These are phyloP conservation scores for Monascus purpureus DNA, from an alignment of 495 filamentous ascomycete species.

Conservation along the genomic window DNA sequence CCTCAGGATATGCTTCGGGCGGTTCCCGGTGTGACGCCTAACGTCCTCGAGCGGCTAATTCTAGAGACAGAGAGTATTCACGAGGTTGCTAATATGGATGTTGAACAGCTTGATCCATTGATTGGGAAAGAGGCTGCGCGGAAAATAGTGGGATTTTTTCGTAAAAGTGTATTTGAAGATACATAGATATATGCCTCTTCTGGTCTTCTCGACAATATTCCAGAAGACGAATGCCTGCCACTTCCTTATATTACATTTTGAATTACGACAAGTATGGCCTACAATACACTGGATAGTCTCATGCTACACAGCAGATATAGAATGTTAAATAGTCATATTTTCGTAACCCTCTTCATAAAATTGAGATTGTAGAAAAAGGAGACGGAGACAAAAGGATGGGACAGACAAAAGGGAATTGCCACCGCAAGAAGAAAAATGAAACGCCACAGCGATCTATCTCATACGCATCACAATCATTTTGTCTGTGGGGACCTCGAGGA, in stretches of 20 bases:
- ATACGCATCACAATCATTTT: slow-evolving; percentile 19
- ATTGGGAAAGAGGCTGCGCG: slow-evolving; percentile 71
- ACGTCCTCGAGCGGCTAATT: slow-evolving; percentile 56
- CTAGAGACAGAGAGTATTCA: slow-evolving; percentile 60
- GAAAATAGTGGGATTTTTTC: slow-evolving; percentile 73
- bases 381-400: slow-evolving; percentile 25
- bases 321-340: slow-evolving; percentile 12
- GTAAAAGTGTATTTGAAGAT: slow-evolving; percentile 58
- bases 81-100: slow-evolving; percentile 76
- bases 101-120: slow-evolving; percentile 53
- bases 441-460: slow-evolving; percentile 17
- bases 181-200: too few relatives aligned
- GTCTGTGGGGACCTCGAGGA: slow-evolving; percentile 13
- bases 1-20: slow-evolving; percentile 78
- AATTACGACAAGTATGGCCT: too few relatives aligned
- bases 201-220: too few relatives aligned
- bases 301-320: too few relatives aligned
- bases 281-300: too few relatives aligned
- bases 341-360: slow-evolving; percentile 31
- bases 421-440: slow-evolving; percentile 18
- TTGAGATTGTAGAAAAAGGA: slow-evolving; percentile 15
- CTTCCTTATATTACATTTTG: too few relatives aligned
- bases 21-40: slow-evolving; percentile 74
- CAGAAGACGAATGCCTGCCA: too few relatives aligned
- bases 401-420: slow-evolving; percentile 23